Evolutionary conservation across 345 rosid genomes (phyloP), one percentile per base, ranked within the genome.

Genomic region (Firmiana major): DNA sequence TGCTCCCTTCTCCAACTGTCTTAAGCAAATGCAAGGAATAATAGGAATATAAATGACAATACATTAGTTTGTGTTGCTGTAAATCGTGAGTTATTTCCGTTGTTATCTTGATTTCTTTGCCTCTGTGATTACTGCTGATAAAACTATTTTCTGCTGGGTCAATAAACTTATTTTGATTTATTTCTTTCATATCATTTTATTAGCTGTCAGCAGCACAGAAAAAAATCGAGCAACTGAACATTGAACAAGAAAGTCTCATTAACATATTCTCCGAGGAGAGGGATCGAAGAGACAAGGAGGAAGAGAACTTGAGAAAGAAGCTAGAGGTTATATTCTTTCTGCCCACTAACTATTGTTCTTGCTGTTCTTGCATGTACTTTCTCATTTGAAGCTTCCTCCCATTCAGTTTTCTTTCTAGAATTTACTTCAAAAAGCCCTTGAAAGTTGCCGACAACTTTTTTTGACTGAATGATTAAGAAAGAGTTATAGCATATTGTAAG

Each of bases 221-320:
- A 17, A 89, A 83, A 76, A 75, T 89, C 38, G 98, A 91, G 34
- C 88, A 87, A 71, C 48, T 89, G 91, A 86, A 77, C 80, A 84
- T 79, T 80, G 99, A 93, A 83, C 93, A 90, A 79, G 94, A 90
- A 77, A 89, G 82, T 76, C 83, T 95, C 17, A 81, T 89, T 53
- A 86, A 86, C 34, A 83, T 93, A 26, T 89, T 95, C 83, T 71
- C 92, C 0, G 97, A 95, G 89, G 97, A 93, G 81, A 89, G 94
- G 81, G 89, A 85, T 42, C 84, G 90, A 5, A 81, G 98, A 36
- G 93, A 95, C 53, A 78, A 34, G 76, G 96, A 87, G 77, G 98
- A 91, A 80, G 92, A 89, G 63, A 81, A 71, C 81, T 76, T 95
- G 85, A 86, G 93, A 75, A 89, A 86, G 67, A 91, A 88, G 83